These are phyloP conservation scores for Globisporangium radiosum DNA, from an alignment of 352 stramenopile species.

Conservation along the genomic window DNA sequence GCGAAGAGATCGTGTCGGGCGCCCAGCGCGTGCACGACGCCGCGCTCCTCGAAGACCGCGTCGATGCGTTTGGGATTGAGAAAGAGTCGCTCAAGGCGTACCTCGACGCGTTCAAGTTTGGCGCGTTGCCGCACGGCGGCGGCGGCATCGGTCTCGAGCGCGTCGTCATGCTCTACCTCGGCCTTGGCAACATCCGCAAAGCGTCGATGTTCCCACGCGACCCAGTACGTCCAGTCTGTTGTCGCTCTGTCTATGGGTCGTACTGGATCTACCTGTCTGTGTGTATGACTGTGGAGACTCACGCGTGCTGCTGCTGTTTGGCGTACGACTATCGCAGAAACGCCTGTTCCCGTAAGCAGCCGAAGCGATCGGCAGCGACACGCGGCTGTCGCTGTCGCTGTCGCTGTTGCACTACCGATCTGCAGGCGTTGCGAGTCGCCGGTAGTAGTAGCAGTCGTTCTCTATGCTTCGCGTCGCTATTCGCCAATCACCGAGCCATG, in stretches of 20 bases:
- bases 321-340: slow-evolving; percentile 19
- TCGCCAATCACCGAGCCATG: too few species aligned
- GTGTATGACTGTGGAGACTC: neutral
- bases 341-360: slow-evolving; percentile 57
- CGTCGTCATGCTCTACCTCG: slow-evolving; percentile 99
- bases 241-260: neutral
- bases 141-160: slow-evolving; percentile 98
- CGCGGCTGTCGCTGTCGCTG: neutral
- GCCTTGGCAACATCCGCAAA: slow-evolving; percentile 98
- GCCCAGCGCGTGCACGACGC: slow-evolving; percentile 98
- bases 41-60: slow-evolving; percentile 90
- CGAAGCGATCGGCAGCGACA: neutral
- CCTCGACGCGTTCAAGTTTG: slow-evolving; percentile 98
- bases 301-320: slow-evolving; percentile 1
- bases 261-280: too few species aligned
- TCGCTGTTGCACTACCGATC: neutral
- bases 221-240: slow-evolving; percentile 43
- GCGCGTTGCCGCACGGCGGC: slow-evolving; percentile 96
- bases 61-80: slow-evolving; percentile 78
- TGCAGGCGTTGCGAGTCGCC: too few species aligned
- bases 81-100: slow-evolving; percentile 93
- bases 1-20: slow-evolving; percentile 99
- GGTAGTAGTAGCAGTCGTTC: too few species aligned
- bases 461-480: too few species aligned
- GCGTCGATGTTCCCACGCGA: slow-evolving; percentile 98